Evolutionary conservation across 345 rosid species (phyloP).

Genomic region (Aegle marmelos): DNA sequence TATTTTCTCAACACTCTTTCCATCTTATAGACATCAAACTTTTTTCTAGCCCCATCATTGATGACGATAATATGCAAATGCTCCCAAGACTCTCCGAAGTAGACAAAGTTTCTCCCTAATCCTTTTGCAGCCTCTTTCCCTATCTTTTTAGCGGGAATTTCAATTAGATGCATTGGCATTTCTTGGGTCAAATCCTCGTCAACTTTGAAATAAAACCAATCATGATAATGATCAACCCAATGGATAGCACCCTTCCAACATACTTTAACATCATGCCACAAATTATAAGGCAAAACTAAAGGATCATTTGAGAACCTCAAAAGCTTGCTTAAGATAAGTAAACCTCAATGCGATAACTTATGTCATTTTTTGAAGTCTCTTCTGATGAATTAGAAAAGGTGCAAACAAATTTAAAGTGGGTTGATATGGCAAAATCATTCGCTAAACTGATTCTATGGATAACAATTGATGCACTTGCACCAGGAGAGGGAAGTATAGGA

Average conservation of each 20-base stretch:
- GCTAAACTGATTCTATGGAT: constrained; percentile 24
- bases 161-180: constrained; percentile 22
- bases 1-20: no score
- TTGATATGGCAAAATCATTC: constrained; percentile 5
- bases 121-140: background rate
- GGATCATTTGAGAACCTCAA: constrained; percentile 27
- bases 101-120: background rate
- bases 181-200: constrained; percentile 21
- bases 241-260: constrained; percentile 24
- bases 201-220: constrained; percentile 25
- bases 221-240: constrained; percentile 24
- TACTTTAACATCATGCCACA: background rate
- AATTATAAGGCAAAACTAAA: background rate
- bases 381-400: background rate
- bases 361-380: no score
- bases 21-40: constrained; percentile 33
- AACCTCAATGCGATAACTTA: constrained; percentile 24
- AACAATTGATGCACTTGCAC: background rate
- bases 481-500: background rate
- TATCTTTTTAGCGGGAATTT: background rate
- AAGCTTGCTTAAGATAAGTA: constrained; percentile 34
- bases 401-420: background rate
- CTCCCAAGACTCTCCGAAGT: no score
- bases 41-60: background rate
- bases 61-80: no score